Conservation (phyloP, 2,329 filamentous ascomycete species). For the Amauroascus niger region DNA sequence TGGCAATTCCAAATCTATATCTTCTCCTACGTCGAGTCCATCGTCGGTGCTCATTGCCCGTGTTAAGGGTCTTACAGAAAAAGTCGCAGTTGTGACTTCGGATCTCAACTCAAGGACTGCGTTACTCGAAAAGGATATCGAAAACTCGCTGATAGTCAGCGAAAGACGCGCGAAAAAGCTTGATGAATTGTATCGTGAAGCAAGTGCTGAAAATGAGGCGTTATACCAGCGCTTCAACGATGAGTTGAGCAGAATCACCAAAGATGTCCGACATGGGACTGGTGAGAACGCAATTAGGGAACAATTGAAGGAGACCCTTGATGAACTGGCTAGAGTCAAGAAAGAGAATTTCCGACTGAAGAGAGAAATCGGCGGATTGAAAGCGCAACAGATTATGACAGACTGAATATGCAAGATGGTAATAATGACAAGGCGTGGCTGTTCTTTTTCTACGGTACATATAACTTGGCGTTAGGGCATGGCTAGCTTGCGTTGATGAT, state of each 20-base stretch:
- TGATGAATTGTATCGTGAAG: slow-evolving; percentile 80
- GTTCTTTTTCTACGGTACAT: neutral
- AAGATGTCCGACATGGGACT: slow-evolving; percentile 63
- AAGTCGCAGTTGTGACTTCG: slow-evolving; percentile 50
- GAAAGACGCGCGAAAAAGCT: slow-evolving; percentile 72
- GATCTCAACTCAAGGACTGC: slow-evolving; percentile 54
- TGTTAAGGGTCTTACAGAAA: slow-evolving; percentile 57
- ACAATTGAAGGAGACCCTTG: slow-evolving; percentile 61
- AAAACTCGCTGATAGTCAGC: slow-evolving; percentile 59
- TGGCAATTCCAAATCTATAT: slow-evolving; percentile 38
- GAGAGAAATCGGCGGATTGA: slow-evolving; percentile 66
- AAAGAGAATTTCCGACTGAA: slow-evolving; percentile 79
- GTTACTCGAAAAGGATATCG: slow-evolving; percentile 59
- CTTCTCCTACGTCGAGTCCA: slow-evolving; percentile 17
- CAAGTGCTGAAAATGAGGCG: slow-evolving; percentile 82
- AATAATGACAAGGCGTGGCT: neutral
- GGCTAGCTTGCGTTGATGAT: slow-evolving; percentile 1
- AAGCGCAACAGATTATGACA: slow-evolving; percentile 38
- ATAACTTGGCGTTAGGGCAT: slow-evolving; percentile 2
- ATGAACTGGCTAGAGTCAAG: slow-evolving; percentile 66
- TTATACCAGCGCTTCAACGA: slow-evolving; percentile 86
- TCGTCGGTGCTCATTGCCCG: slow-evolving; percentile 36
- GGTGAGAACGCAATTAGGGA: slow-evolving; percentile 68
- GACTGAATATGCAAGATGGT: neutral
- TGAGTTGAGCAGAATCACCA: slow-evolving; percentile 76